Base-by-base conservation (phyloP, 208 protist species). In the Tritrichomonas musculus region DNA sequence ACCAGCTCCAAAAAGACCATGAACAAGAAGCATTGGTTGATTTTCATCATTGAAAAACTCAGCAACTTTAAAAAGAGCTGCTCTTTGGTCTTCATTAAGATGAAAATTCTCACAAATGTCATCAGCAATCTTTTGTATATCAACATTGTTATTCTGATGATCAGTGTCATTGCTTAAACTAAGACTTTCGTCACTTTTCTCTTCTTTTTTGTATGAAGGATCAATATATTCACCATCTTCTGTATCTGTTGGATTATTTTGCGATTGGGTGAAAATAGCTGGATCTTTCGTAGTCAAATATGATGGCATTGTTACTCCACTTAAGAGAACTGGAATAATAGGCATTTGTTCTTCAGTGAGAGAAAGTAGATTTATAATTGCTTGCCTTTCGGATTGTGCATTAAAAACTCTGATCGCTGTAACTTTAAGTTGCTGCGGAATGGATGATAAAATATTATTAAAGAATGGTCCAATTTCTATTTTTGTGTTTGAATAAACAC, bases 1-100 rank as follows among this genome's bases (percentile, higher is more conserved):
- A 69, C 93, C 93, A 14, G 93, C 84, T 25, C 93, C 93, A 82
- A 93, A 94, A 60, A 93, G 66, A 17, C 93, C 93, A 57, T 94
- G 93, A n/a, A 94, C 77, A 11, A 94, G 53, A 20, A 94, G 17
- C 41, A 94, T 55, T 33, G 93, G 93, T 44, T 25, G n/a, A 20
- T 53, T 9, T 25, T 13, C 44, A n/a, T 49, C 53, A n/a, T 69
- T 17, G 11, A 84, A 53, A n/a, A 44, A 84, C 0, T 84, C 41
- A 53, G 44, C 44, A 22, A 84, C 73, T n/a, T 49, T 53, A 4
- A 49, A 33, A 25, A 84, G 30, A 25, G 73, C 36, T 20, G 13
- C 3, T 84, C 0, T 53, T 44, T 84, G 73, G 30, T 44, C 20
- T 84, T 84, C 73, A 84, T 84, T 84, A 0, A 84, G 30, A 33